Evolutionary conservation across 176 grass and related monocot species (phyloP), one percentile per base, ranked within the genome.

Genomic region (Panicum miliaceum): DNA sequence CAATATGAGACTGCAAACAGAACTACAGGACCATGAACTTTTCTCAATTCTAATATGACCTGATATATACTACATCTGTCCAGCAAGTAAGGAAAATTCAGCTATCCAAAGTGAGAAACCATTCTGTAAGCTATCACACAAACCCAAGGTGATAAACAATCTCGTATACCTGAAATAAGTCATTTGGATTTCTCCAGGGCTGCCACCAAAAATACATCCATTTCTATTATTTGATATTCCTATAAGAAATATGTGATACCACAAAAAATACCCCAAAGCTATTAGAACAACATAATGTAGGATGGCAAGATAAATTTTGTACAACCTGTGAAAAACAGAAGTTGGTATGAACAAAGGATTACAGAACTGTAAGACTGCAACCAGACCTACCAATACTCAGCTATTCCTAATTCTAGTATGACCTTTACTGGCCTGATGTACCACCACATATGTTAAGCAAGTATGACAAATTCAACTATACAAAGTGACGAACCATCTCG

Each of bases 151-250:
- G 43, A 73, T 52, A 10, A 50, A 50, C 6, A 4, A 46, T 71
- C 45, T 47, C 26, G 6, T 71, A 29, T 15, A 29, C 22, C 10
- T 71, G 68, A 23, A 73, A 51, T 65, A 8, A 65, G 14, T 51
- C 32, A 22, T 19, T 20, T 35, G 8, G 15, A 74, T 74, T 53
- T 35, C 35, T 22, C 47, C 8, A 12, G 47, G 9, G 1, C 27
- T 73, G 71, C 27, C 8, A 74, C 27, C n/a, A 14, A 69, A 61
- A 27, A 51, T 41, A 70, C 12, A 87, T 52, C 3, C 3, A 12
- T 62, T 82, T 71, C 7, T 50, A n/a, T 36, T 48, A 53, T 50
- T 15, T 18, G 65, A 36, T 68, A 75, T 68, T 81, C 22, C 19
- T 22, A 42, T 69, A 14, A 19, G 38, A 38, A 65, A 76, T 67